Evolutionary conservation across 805 yeast genomes (phyloP).

Genomic region (Lipomyces lipofer): DNA sequence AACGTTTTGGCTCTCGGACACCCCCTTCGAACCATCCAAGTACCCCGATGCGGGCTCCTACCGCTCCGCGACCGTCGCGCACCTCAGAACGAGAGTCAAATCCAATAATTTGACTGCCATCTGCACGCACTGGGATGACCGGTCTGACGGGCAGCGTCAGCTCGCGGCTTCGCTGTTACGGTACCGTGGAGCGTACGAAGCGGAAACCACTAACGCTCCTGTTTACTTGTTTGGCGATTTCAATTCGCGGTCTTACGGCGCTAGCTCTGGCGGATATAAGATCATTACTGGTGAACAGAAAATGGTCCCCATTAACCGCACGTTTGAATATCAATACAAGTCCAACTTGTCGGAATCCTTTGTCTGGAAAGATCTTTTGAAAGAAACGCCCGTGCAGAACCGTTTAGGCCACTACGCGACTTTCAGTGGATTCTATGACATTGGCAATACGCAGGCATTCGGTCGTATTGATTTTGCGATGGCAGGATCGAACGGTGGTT

Average conservation of each 20-base stretch:
- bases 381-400: slow-evolving; percentile 4
- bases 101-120: slow-evolving; percentile 7
- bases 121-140: slow-evolving; percentile 23
- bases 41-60: slow-evolving; percentile 19
- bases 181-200: slow-evolving; percentile 17
- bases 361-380: slow-evolving; percentile 7
- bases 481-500: slow-evolving; percentile 7
- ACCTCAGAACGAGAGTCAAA: not conserved
- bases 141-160: slow-evolving; percentile 14
- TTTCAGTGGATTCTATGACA: slow-evolving; percentile 9
- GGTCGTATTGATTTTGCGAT: slow-evolving; percentile 14
- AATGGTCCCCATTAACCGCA: slow-evolving; percentile 9
- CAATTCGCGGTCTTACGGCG: slow-evolving; percentile 16
- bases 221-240: slow-evolving; percentile 15
- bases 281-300: slow-evolving; percentile 16
- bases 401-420: slow-evolving; percentile 12
- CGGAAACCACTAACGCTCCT: slow-evolving; percentile 9
- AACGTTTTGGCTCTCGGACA: slow-evolving; percentile 14
- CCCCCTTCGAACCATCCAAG: slow-evolving; percentile 13
- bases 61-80: slow-evolving; percentile 12
- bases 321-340: slow-evolving; percentile 10
- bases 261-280: slow-evolving; percentile 9
- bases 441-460: not conserved
- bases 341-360: slow-evolving; percentile 2
- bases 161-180: slow-evolving; percentile 15